phyloP scores from a whole-genome alignment of 2,329 filamentous ascomycete species.

The Ascochyta pisi region DNA sequence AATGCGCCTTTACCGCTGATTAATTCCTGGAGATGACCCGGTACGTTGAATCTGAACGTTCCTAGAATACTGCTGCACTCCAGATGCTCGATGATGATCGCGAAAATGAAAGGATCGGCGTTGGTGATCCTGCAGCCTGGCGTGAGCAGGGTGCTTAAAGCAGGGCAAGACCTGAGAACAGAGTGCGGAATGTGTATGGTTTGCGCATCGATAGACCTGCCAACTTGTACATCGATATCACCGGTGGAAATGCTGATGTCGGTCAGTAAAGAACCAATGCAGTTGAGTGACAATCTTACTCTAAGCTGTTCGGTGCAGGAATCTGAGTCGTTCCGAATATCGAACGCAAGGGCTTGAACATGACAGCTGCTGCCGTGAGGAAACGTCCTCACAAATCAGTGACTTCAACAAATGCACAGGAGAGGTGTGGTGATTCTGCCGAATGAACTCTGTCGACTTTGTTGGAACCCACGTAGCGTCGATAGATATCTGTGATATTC shows the following conservation, averaged over 20 bases:
- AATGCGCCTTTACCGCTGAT: constrained; percentile 6
- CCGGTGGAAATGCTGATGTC: neutral
- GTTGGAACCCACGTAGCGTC: no score
- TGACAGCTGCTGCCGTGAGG: no score
- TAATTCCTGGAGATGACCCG: constrained; percentile 8
- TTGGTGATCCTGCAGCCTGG: constrained; percentile 7
- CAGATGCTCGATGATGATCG: constrained; percentile 6
- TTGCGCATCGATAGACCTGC: neutral
- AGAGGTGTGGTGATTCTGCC: no score
- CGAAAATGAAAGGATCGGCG: neutral
- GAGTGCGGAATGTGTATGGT: neutral
- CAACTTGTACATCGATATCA: neutral
- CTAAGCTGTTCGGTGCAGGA: no score
- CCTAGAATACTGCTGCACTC: neutral
- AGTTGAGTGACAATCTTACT: no score
- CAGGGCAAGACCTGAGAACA: neutral
- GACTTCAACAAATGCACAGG: no score
- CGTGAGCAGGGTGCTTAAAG: neutral
- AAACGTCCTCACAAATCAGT: no score
- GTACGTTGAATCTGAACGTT: neutral
- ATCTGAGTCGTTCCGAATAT: no score
- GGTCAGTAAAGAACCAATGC: no score
- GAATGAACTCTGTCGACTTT: no score
- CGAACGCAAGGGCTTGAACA: no score
- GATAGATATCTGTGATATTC: no score